Conservation (phyloP, 1,139 yeast species). For the Debaryomycetaceae sp. region DNA sequence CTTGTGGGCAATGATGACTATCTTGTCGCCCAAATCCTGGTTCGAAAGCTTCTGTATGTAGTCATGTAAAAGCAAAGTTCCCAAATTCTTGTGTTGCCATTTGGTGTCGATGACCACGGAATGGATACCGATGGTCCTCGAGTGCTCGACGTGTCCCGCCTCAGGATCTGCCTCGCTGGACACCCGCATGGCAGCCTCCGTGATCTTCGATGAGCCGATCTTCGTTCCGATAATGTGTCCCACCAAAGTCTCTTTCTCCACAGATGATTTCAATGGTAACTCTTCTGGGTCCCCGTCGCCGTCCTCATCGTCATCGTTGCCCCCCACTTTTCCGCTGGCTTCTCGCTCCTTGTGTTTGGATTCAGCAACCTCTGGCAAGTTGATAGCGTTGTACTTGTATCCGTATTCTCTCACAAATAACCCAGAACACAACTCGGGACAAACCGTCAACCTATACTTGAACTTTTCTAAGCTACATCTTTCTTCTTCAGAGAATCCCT, state of each 20-base stretch:
- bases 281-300: constrained; percentile 32
- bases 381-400: constrained; percentile 40
- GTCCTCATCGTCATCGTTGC: constrained; percentile 19
- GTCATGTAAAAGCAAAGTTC: constrained; percentile 79
- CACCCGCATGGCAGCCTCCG: constrained; percentile 64
- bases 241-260: constrained; percentile 62
- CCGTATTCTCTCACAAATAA: constrained; percentile 71
- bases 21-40: constrained; percentile 79
- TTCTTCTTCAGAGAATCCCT: constrained; percentile 64
- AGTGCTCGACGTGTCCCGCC: constrained; percentile 75
- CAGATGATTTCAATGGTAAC: constrained; percentile 48
- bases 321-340: constrained; percentile 13
- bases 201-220: constrained; percentile 48
- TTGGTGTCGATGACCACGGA: constrained; percentile 75
- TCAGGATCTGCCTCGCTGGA: constrained; percentile 38
- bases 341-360: constrained; percentile 24
- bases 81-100: constrained; percentile 78
- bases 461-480: constrained; percentile 65
- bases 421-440: constrained; percentile 92
- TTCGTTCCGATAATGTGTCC: constrained; percentile 88
- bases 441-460: constrained; percentile 65
- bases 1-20: constrained; percentile 71
- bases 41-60: constrained; percentile 86
- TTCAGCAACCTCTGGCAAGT: constrained; percentile 43
- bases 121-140: constrained; percentile 76